Conservation (phyloP, 2,329 filamentous ascomycete genomes). For the Pseudogymnoascus sp. region DNA sequence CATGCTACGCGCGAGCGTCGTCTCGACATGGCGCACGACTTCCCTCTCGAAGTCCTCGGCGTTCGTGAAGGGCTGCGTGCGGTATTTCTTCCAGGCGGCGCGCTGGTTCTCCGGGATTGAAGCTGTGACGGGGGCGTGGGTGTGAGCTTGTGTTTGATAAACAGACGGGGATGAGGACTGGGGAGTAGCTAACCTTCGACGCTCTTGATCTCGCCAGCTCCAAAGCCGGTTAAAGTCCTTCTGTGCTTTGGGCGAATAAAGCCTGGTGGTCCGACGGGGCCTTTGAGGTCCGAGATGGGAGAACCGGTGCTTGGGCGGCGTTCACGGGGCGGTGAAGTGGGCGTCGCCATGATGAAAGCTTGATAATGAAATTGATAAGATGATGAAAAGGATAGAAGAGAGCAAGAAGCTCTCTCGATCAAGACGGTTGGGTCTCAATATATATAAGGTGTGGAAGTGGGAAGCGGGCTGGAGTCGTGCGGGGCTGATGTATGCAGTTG, state of each 20-base stretch:
- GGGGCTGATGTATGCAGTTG: not conserved
- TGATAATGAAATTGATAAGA: not conserved
- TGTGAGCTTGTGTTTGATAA: conserved; percentile 1
- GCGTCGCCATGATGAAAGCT: not conserved
- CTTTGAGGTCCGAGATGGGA: conserved; percentile 79
- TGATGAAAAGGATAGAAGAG: not conserved
- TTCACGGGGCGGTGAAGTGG: conserved; percentile 48
- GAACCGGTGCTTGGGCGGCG: conserved; percentile 74
- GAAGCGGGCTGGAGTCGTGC: conserved; percentile 3
- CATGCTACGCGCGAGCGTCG: conserved; percentile 86
- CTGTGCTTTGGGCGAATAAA: conserved; percentile 89
- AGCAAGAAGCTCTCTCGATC: not conserved
- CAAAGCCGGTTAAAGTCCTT: conserved; percentile 92
- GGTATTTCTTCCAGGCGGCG: conserved; percentile 64
- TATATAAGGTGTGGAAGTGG: conserved; percentile 3
- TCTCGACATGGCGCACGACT: conserved; percentile 90
- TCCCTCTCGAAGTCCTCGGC: conserved; percentile 83
- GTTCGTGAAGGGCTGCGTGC: conserved; percentile 62
- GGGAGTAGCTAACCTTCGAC: conserved; percentile 63
- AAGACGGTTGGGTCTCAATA: not conserved
- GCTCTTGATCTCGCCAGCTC: conserved; percentile 81
- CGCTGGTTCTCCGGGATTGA: conserved; percentile 84
- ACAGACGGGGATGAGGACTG: not conserved
- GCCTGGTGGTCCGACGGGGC: conserved; percentile 78
- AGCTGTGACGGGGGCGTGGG: conserved; percentile 35